Conservation (phyloP, 2,329 filamentous ascomycete species). For the Colletotrichum trifolii region DNA sequence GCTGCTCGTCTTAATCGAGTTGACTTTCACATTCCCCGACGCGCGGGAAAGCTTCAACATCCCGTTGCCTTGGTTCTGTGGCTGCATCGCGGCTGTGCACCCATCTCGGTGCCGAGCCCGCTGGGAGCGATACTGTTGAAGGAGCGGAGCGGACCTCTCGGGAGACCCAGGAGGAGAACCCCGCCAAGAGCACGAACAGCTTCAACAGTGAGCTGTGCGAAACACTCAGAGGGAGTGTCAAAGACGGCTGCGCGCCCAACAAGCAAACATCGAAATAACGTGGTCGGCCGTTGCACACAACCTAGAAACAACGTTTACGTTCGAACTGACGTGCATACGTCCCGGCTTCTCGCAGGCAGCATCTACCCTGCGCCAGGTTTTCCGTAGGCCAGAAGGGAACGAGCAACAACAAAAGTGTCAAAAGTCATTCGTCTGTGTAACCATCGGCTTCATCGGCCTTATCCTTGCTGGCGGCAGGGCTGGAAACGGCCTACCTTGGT, state of each 20-base stretch:
- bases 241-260: neutral
- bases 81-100: conserved; percentile 5
- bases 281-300: neutral
- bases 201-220: neutral
- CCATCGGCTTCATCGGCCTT: conserved; percentile 29
- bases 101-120: neutral
- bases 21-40: neutral
- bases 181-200: conserved; percentile 2
- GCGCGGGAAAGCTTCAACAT: neutral
- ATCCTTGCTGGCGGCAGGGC: conserved; percentile 20
- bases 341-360: conserved; percentile 23
- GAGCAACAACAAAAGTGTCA: conserved; percentile 1
- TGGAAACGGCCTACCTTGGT: conserved; percentile 18
- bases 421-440: conserved; percentile 13
- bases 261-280: neutral
- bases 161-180: neutral
- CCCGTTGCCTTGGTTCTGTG: neutral
- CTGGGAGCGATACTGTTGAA: conserved; percentile 2
- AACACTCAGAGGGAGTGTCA: too few relatives aligned
- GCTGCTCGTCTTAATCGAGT: neutral
- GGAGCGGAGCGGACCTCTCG: neutral
- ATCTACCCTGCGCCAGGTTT: neutral
- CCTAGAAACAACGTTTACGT: conserved; percentile 5
- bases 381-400: neutral
- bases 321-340: conserved; percentile 2